Conservation (phyloP, 1,139 yeast species). For the Dujonia santamariae region DNA sequence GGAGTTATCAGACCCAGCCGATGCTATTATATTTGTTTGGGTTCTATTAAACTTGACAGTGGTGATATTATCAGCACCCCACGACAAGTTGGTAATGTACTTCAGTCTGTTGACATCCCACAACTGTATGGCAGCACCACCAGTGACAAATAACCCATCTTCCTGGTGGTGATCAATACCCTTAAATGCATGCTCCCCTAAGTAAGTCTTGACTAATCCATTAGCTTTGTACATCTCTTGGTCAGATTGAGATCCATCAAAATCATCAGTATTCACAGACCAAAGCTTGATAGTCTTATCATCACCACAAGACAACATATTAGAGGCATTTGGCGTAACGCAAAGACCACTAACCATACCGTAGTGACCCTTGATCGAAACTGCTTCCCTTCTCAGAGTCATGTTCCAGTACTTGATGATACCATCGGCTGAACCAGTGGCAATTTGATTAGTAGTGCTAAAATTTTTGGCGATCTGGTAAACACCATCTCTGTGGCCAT, state of each 20-base stretch:
- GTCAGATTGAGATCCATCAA: slow-evolving; percentile 33
- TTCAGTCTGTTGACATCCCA: slow-evolving; percentile 87
- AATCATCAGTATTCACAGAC: slow-evolving; percentile 50
- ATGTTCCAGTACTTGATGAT: slow-evolving; percentile 91
- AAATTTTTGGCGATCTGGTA: slow-evolving; percentile 83
- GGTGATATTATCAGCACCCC: slow-evolving; percentile 94
- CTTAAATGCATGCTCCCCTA: slow-evolving; percentile 82
- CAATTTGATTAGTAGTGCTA: slow-evolving; percentile 65
- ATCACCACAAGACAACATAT: slow-evolving; percentile 80
- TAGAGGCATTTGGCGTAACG: slow-evolving; percentile 64
- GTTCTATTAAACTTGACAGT: slow-evolving; percentile 86
- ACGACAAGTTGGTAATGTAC: slow-evolving; percentile 73
- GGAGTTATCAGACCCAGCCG: slow-evolving; percentile 91
- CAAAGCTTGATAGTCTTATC: slow-evolving; percentile 89
- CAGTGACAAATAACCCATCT: slow-evolving; percentile 79
- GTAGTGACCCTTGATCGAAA: slow-evolving; percentile 83
- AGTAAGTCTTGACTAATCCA: slow-evolving; percentile 70
- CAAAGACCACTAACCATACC: slow-evolving; percentile 87
- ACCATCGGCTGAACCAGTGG: slow-evolving; percentile 96
- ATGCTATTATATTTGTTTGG: slow-evolving; percentile 84
- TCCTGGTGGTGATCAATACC: slow-evolving; percentile 83
- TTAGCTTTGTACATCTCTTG: slow-evolving; percentile 21
- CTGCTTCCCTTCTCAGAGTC: slow-evolving; percentile 66
- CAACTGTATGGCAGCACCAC: slow-evolving; percentile 82
- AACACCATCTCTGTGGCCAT: slow-evolving; percentile 96